Evolutionary conservation across 257 asterid species (phyloP).

Genomic region (Nicotiana attenuata): DNA sequence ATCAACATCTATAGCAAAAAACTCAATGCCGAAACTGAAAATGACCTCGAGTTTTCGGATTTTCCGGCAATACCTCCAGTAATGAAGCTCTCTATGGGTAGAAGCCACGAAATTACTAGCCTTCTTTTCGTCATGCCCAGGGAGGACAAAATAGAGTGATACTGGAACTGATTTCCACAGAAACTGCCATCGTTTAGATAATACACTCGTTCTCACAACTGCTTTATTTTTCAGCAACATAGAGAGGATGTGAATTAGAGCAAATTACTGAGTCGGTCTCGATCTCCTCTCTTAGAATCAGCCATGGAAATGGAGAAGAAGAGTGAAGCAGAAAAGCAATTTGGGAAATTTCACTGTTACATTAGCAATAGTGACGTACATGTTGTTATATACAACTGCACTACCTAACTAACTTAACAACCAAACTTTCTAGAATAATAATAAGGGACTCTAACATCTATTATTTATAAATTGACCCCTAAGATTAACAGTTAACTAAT

Average conservation of each 20-base stretch:
- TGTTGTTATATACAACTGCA: too few species aligned
- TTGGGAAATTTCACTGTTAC: too few species aligned
- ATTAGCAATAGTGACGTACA: too few species aligned
- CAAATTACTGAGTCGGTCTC: not conserved
- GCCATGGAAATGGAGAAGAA: too few species aligned
- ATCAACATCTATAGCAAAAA: not conserved
- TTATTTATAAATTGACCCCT: too few species aligned
- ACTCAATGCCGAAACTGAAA: not conserved
- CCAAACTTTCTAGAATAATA: too few species aligned
- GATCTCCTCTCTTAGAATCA: too few species aligned
- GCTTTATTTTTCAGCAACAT: not conserved
- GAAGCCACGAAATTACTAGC: not conserved
- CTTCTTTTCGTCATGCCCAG: too few species aligned
- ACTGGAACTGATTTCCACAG: not conserved
- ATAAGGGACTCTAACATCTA: too few species aligned
- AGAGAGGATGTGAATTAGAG: not conserved
- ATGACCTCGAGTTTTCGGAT: not conserved
- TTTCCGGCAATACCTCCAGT: not conserved
- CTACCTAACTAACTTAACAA: too few species aligned
- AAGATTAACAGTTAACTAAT: too few species aligned
- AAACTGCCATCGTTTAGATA: not conserved
- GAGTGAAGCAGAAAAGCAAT: too few species aligned
- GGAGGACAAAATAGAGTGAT: not conserved
- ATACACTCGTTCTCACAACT: not conserved
- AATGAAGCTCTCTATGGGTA: not conserved